phyloP scores from a whole-genome alignment of 1,139 yeast species.

The Lodderomyces oxycetoniae region DNA sequence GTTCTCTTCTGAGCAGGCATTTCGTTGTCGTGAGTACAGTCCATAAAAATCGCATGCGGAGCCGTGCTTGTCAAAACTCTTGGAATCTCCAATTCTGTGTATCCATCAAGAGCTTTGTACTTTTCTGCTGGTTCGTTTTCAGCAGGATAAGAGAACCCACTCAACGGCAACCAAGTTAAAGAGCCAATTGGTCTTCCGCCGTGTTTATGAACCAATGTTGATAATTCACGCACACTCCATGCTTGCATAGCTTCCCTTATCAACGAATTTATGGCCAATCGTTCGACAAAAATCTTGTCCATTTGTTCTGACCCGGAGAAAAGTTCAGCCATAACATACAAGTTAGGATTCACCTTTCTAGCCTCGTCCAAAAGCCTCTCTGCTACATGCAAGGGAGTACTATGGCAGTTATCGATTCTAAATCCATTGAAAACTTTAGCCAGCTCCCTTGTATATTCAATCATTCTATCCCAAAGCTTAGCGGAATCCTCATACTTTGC shows the following conservation, averaged over 20 bases:
- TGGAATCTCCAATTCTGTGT: constrained; percentile 58
- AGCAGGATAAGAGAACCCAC: constrained; percentile 65
- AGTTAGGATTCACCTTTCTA: constrained; percentile 73
- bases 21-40: constrained; percentile 95
- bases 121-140: constrained; percentile 35
- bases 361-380: constrained; percentile 86
- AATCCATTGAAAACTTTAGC: constrained; percentile 85
- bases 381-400: constrained; percentile 94
- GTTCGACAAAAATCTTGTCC: constrained; percentile 86
- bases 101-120: constrained; percentile 32
- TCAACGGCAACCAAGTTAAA: constrained; percentile 69
- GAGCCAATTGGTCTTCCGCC: constrained; percentile 97
- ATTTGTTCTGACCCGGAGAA: constrained; percentile 89
- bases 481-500: constrained; percentile 75
- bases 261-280: constrained; percentile 81
- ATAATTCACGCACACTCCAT: constrained; percentile 80
- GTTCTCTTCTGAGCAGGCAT: constrained; percentile 86
- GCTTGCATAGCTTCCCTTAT: constrained; percentile 98
- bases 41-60: constrained; percentile 95
- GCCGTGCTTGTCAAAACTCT: constrained; percentile 58
- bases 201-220: constrained; percentile 81
- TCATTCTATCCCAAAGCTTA: constrained; percentile 83
- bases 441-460: constrained; percentile 63
- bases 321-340: constrained; percentile 90
- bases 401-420: constrained; percentile 92